Percentiles rank a stretch among this genome's conserved stretches.
phyloP scores from a whole-genome alignment of 179 eudicot genomes.

The Silene coronaria region DNA sequence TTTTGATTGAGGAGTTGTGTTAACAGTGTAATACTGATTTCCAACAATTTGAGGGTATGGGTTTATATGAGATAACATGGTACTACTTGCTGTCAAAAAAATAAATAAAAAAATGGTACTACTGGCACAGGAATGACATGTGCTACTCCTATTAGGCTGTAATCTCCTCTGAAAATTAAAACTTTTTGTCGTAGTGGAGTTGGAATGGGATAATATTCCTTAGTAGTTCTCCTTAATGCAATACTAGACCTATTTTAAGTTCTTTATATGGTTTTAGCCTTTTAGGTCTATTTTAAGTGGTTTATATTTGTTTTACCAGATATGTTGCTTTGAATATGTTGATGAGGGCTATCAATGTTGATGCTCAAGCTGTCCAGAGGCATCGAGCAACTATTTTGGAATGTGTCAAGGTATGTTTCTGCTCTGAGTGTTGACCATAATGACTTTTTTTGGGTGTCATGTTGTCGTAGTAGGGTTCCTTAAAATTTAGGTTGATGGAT shows the following conservation, averaged over 20 bases:
- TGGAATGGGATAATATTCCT: not conserved
- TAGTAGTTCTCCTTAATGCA: slow-evolving; percentile 16
- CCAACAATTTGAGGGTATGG: not conserved
- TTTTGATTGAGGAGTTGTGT: not conserved
- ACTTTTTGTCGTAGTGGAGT: not conserved
- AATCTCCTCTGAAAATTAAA: not conserved
- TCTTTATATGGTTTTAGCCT: slow-evolving; percentile 49
- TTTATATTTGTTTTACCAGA: slow-evolving; percentile 38
- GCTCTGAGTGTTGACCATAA: not conserved
- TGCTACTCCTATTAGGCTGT: not conserved
- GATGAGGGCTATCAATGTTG: slow-evolving; percentile 84
- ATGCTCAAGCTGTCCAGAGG: slow-evolving; percentile 96
- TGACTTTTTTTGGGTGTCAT: slow-evolving; percentile 11
- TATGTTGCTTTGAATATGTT: slow-evolving; percentile 96
- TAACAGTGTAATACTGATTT: not conserved
- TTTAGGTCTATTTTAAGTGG: not conserved
- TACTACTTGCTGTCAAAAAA: no score
- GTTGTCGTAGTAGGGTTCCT: not conserved
- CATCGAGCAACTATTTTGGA: slow-evolving; percentile 91
- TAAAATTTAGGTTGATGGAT: not conserved
- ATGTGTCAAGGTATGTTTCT: slow-evolving; percentile 79
- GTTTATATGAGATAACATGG: no score
- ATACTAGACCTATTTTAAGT: slow-evolving; percentile 54
- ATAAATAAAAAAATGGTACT: no score
- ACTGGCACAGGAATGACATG: not conserved